A percentile compares a stretch with the other conserved stretches of the same genome.
Conservation (phyloP, 2,329 filamentous ascomycete genomes). For the Beauveria australis region DNA sequence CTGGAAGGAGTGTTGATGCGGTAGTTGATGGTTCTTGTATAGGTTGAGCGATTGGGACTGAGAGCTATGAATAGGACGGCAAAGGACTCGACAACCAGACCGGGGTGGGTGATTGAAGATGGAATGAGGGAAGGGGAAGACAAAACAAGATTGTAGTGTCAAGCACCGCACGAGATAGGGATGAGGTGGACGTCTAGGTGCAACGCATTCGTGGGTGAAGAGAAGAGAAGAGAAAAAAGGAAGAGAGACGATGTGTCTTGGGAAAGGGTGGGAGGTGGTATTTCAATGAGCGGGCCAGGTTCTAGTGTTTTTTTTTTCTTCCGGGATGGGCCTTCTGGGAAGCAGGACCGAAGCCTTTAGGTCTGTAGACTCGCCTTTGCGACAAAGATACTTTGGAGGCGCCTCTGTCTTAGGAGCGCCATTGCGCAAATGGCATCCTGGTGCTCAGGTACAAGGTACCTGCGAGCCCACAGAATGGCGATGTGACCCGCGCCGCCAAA, state of each 20-base stretch:
- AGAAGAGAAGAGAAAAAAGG: constrained; percentile 27
- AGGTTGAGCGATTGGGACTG: not conserved
- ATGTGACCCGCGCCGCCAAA: not conserved
- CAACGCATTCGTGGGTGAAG: constrained; percentile 44
- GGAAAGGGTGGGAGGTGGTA: constrained; percentile 29
- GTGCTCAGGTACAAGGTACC: not conserved
- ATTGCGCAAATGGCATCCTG: not conserved
- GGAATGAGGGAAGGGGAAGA: constrained; percentile 18
- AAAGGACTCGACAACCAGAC: constrained; percentile 6
- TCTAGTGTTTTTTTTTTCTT: constrained; percentile 6
- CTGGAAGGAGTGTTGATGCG: not conserved
- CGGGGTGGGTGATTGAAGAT: constrained; percentile 17
- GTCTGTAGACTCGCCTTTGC: not conserved
- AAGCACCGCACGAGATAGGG: constrained; percentile 42
- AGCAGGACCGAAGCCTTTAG: constrained; percentile 4
- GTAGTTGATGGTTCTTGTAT: constrained; percentile 6
- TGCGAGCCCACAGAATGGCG: not conserved
- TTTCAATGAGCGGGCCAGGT: constrained; percentile 26
- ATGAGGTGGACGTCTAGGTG: constrained; percentile 30
- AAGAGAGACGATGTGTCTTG: constrained; percentile 19
- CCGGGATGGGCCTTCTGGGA: constrained; percentile 9
- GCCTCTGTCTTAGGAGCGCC: not conserved
- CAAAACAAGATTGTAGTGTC: constrained; percentile 24
- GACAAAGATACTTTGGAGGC: constrained; percentile 1
- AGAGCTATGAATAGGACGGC: not conserved